Conservation (phyloP, 1,284 basidiomycete genomes). For the Malassezia furfur region DNA sequence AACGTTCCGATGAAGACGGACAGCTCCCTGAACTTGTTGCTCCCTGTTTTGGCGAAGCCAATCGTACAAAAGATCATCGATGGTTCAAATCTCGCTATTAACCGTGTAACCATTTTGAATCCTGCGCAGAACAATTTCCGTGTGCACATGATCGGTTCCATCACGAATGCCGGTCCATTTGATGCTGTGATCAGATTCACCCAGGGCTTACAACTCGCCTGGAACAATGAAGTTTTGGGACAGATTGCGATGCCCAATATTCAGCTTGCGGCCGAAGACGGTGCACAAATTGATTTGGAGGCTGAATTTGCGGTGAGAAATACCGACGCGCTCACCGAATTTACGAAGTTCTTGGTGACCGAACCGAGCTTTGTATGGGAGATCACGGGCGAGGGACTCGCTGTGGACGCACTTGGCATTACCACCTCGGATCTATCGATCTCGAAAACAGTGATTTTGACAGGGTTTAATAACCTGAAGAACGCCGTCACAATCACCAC, state of each 20-base stretch:
- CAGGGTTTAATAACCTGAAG: constrained; percentile 63
- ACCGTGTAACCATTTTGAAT: constrained; percentile 29
- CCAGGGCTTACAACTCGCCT: constrained; percentile 58
- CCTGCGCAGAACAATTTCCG: constrained; percentile 56
- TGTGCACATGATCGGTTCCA: constrained; percentile 58
- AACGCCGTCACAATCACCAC: constrained; percentile 59
- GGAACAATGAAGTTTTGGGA: constrained; percentile 58
- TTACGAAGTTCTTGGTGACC: constrained; percentile 61
- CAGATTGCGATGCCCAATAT: constrained; percentile 58
- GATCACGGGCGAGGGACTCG: constrained; percentile 61
- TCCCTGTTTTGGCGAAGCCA: constrained; percentile 64
- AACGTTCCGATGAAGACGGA: constrained; percentile 59
- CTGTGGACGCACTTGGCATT: constrained; percentile 52
- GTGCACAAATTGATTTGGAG: constrained; percentile 56
- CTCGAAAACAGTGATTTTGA: constrained; percentile 59
- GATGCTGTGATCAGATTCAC: constrained; percentile 64
- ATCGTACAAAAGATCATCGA: constrained; percentile 68
- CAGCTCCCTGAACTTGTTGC: constrained; percentile 57
- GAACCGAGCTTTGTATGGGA: constrained; percentile 64
- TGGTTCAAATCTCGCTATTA: constrained; percentile 52
- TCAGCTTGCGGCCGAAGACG: constrained; percentile 54
- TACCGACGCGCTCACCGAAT: constrained; percentile 58
- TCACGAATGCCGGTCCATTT: constrained; percentile 66
- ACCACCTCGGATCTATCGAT: constrained; percentile 56
- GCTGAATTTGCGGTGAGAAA: constrained; percentile 59